phyloP scores from a whole-genome alignment of 805 yeast genomes.

The Monosporozyma aquatica region DNA sequence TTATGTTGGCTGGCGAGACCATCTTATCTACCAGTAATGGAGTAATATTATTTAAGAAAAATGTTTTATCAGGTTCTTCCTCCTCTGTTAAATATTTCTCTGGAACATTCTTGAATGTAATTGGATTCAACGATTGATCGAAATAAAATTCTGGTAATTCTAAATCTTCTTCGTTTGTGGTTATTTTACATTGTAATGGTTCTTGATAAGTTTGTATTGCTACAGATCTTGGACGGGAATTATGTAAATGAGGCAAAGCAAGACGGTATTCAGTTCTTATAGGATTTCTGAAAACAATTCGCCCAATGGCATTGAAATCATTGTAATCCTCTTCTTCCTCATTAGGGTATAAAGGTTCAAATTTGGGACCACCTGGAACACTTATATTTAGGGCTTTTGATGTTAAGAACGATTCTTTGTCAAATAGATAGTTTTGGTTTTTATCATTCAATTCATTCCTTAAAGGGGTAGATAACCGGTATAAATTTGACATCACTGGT shows the following conservation, averaged over 20 bases:
- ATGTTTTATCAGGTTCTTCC: conserved; percentile 32
- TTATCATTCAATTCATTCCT: conserved; percentile 48
- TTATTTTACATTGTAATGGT: conserved; percentile 45
- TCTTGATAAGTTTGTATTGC: conserved; percentile 53
- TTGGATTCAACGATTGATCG: conserved; percentile 48
- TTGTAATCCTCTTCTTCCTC: conserved; percentile 68
- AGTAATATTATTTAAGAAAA: conserved; percentile 34
- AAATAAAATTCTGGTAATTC: conserved; percentile 49
- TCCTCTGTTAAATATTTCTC: conserved; percentile 15
- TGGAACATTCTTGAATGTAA: conserved; percentile 27
- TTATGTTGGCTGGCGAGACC: conserved; percentile 39
- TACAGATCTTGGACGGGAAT: conserved; percentile 63
- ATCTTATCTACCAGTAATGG: conserved; percentile 46
- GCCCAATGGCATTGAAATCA: conserved; percentile 82
- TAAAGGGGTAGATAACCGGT: conserved; percentile 64
- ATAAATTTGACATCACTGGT: conserved; percentile 53
- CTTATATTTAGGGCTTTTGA: conserved; percentile 85
- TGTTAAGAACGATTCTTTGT: conserved; percentile 71
- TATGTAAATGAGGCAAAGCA: conserved; percentile 80
- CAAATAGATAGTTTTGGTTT: conserved; percentile 63
- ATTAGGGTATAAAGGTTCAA: conserved; percentile 74
- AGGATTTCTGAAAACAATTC: conserved; percentile 72
- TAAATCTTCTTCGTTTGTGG: conserved; percentile 34
- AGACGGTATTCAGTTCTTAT: conserved; percentile 76
- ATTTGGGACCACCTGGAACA: conserved; percentile 93